Evolutionary conservation across 306 rosid species (phyloP), one percentile per base, ranked within the genome.

Genomic region (Cotoneaster glaucophyllus): DNA sequence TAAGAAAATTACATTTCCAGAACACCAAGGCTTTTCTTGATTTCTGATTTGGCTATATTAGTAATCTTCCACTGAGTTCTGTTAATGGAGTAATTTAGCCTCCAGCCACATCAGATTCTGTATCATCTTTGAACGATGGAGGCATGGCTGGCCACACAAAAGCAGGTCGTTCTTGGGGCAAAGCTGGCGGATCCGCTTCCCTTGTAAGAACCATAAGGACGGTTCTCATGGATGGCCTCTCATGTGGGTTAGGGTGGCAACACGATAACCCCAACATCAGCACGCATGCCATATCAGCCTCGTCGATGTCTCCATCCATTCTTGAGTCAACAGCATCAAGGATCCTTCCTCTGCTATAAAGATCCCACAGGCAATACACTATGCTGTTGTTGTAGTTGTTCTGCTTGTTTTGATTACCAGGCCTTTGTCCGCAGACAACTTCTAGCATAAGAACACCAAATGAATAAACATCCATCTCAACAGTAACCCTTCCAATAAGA

Each of bases 81-180:
- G 83, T 58, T 59, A 62, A 37, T 9, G 61, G 13, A 15, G 72
- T 63, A 28, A 68, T 15, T 25, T 12, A 71, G 22, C 84, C 80
- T 34, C 73, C 74, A 22, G 64, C 56, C 9, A 78, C 32, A 24
- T 82, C 68, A n/a, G 3, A 11, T 41, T 82, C 84, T 11, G 63
- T 45, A n/a, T 54, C 79, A 22, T 57, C 77, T 45, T 83, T 79
- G 79, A 88, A 82, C 0, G 88, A 84, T 14, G 85, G 87, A 26
- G 93, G 90, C 85, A 84, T 62, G 14, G 90, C 85, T 11, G 96
- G 96, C 96, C 93, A 93, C 64, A 88, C 87, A 74, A 88, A 93
- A 59, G 83, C 79, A 58, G 96, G 96, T 44, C 89, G 82, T 58
- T 88, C 86, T 21, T 19, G 32, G 4, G 97, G 88, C 22, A 90